Base-by-base conservation (phyloP, 2,329 filamentous ascomycete genomes). In the Fusarium begoniae region DNA sequence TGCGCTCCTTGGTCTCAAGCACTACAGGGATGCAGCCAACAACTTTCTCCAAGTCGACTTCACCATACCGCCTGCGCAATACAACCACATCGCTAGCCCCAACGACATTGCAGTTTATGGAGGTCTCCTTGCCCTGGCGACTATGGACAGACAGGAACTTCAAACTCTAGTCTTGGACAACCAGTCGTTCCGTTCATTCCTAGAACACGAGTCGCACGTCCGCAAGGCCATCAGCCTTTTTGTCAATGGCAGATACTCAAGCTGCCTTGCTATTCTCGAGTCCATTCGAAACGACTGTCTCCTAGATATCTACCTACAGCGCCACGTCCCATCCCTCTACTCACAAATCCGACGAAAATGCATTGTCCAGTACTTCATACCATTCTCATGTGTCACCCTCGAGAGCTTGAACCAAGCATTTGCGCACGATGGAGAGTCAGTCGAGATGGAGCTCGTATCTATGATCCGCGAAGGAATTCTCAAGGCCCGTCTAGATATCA, bases 91-190 rank as follows among this genome's bases (percentile, higher is more conserved):
- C 32, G 87, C 94, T 51, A 95, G 91, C 35, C 89, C 92, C 12
- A 98, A 98, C 79, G 96, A 99, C 78, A 86, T 99, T 28, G 96
- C 96, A 26, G 89, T 96, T 14, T 99, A 98, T 77, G 96, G 96
- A 55, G 95, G 94, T 10, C 89, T 99, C 30, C 92, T 96, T 74
- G 94, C 96, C 11, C 89, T 99, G 30, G 96, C 96, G 32, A 95
- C 94, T 5, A 97, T 98, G 93, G 89, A 93, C 68, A 90, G 96
- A 54, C 85, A 87, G 13, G 91, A 94, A 70, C 87, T 99, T 28
- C 93, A 96, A 81, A 85, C 83, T 11, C 86, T 87, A 12, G 94
- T 98, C 6, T 89, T 99, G 2, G 94, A 96, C 43, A 97, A 94
- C 79, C 85, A 86, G 40, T 86, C 88, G 17, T 99, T 99, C 85